A percentile compares a stretch with the other conserved stretches of the same genome.
Evolutionary conservation across 371 early-diverging fungal species (phyloP).

Genomic region (Rhizopus arrhizus): DNA sequence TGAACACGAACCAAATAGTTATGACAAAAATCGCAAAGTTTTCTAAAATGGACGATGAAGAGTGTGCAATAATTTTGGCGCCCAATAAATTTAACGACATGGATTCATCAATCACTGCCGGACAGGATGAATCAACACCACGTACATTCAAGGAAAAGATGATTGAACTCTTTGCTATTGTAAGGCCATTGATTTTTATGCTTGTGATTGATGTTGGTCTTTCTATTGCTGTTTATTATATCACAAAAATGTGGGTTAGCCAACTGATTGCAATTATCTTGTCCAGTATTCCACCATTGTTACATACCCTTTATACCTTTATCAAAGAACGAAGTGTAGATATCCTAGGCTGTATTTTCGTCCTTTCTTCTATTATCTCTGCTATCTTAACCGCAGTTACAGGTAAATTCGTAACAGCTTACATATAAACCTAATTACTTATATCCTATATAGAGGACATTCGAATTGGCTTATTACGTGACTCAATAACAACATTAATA

Average conservation of each 20-base stretch:
- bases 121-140: neutral
- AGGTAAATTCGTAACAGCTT: conserved; percentile 18
- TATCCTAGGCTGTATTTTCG: conserved; percentile 43
- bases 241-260: conserved; percentile 29
- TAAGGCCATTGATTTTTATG: conserved; percentile 15
- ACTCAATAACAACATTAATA: conserved; percentile 40
- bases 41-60: neutral
- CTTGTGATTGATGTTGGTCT: conserved; percentile 38
- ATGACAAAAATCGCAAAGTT: neutral
- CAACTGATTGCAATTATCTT: conserved; percentile 44
- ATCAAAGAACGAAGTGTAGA: conserved; percentile 35
- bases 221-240: conserved; percentile 45
- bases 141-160: conserved; percentile 13
- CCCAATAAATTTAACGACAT: neutral
- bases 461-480: conserved; percentile 48
- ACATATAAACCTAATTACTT: neutral
- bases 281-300: conserved; percentile 54
- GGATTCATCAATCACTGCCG: neutral
- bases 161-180: neutral
- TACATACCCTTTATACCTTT: conserved; percentile 33
- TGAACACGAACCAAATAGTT: neutral
- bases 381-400: conserved; percentile 42
- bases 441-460: conserved; percentile 32
- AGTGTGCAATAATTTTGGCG: neutral
- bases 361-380: conserved; percentile 45